Evolutionary conservation across 768 basidiomycete species (phyloP), one percentile per base, ranked within the genome.

Genomic region (Leccinum rimulosum): DNA sequence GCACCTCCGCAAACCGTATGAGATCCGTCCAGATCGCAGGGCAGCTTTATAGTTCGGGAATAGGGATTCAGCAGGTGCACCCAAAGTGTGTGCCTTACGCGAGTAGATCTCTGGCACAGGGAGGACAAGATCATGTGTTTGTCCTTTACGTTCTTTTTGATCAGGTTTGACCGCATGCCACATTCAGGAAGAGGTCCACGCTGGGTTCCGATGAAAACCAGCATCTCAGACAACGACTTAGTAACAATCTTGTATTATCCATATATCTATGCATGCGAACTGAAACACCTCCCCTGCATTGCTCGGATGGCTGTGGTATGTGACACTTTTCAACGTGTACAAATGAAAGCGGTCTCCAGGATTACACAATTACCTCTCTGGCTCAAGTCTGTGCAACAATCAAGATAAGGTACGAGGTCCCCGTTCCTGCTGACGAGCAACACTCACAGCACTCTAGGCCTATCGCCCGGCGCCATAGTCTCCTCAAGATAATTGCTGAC

Each of bases 341-440:
- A 30, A 10, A 19, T 10, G 27, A 14, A 22, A 9, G 43, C 17
- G 38, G 8, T 31, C 25, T 25, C 33, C 59, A 50, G 52, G 22
- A 27, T 47, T 61, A 17, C 56, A 56, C 36, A 54, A 4, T 31
- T 9, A 56, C 36, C 33, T 50, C n/a, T 56, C 27, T 8, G 50
- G 49, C 17, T 56, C 7, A 38, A 30, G 30, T 30, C 14, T 0
- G 2, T 53, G 40, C 43, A 56, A 54, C 36, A 65, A 19, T 9
- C 56, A 33, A 56, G 22, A 31, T 60, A 51, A 4, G n/a, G n/a
- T 2, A 50, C 63, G 11, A 52, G 38, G 15, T 52, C 40, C 10
- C 35, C 64, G 3, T 54, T 50, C n/a, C n/a, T 9, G 14, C 57
- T 55, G 11, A 65, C 40, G 47, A 50, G 56, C 7, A 57, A 17